These are phyloP conservation scores for Neurospora sp. DNA, from an alignment of 2,329 filamentous ascomycete species.

Conservation along the genomic window DNA sequence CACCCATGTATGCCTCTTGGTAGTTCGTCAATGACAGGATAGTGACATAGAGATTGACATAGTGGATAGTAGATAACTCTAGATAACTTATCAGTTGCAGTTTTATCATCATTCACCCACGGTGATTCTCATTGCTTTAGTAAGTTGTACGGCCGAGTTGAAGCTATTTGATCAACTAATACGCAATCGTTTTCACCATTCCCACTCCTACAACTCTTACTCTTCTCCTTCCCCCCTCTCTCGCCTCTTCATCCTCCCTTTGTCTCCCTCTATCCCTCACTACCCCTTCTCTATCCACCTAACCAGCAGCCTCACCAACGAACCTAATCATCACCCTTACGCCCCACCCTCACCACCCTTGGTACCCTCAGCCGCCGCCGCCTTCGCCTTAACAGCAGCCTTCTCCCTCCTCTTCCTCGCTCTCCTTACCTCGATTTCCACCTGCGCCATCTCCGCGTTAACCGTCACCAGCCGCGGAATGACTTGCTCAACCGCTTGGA, in stretches of 20 bases:
- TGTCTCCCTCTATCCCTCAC: too few relatives aligned
- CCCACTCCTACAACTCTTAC: not conserved
- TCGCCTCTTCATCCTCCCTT: not conserved
- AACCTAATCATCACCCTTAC: not conserved
- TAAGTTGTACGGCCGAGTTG: not conserved
- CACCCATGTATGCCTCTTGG: not conserved
- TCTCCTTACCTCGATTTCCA: constrained; percentile 60
- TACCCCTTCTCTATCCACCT: not conserved
- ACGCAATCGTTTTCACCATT: not conserved
- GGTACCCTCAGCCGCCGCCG: not conserved
- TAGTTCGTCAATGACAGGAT: not conserved
- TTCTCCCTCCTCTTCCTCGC: constrained; percentile 46
- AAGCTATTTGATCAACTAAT: not conserved
- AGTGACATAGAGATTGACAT: not conserved
- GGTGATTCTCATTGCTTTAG: not conserved
- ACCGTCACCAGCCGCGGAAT: constrained; percentile 48
- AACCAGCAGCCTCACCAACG: too few relatives aligned
- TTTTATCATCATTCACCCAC: not conserved
- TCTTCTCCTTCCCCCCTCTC: not conserved
- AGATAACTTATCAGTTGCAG: not conserved
- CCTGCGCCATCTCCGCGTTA: constrained; percentile 47
- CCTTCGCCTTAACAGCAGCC: constrained; percentile 25
- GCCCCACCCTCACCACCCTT: not conserved
- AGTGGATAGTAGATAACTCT: not conserved
- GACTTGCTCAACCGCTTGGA: constrained; percentile 43